Evolutionary conservation across 2,329 filamentous ascomycete species (phyloP), one percentile per base, ranked within the genome.

Genomic region (Claviceps monticola): DNA sequence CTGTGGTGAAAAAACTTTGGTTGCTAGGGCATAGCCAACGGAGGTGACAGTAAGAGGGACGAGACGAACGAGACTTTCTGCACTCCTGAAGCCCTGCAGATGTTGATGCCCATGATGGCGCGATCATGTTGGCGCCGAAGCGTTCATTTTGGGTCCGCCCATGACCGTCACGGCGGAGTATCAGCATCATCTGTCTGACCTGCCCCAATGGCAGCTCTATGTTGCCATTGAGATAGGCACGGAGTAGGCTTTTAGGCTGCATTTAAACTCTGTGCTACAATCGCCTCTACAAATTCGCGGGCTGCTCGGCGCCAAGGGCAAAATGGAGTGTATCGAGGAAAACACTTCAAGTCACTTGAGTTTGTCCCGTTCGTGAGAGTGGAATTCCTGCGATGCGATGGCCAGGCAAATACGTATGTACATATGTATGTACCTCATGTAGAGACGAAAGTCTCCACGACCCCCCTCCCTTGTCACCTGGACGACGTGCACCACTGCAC

Each of bases 401-500:
- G 29, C 19, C 19, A 21, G 6, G 2, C 13, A 19, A 16, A 16
- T 4, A 43, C 7, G 39, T 43, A 19, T 21, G 23, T 26, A 14
- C n/a, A 9, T 21, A 13, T 5, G 6, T 16, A 13, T 16, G 4
- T 38, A 34, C 29, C 9, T 34, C 29, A 34, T 9, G 29, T 34
- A 34, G 9, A 34, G 29, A 34, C 19, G 14, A 19, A 21, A 37
- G 13, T 23, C 16, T 19, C 19, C 23, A 19, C 34, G 1, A 46
- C 43, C 51, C 43, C 51, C 19, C 19, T 49, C 46, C 51, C 54
- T 49, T 53, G 54, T 55, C 54, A 16, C 51, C 51, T 50, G 21
- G 55, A 56, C 55, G 55, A 56, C 53, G 53, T 56, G 53, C 42
- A 9, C 47, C 19, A 50, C n/a, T 49, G 29, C 23, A 46, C n/a